phyloP scores from a whole-genome alignment of 371 early-diverging fungal genomes.

The Pancytospora philotis region DNA sequence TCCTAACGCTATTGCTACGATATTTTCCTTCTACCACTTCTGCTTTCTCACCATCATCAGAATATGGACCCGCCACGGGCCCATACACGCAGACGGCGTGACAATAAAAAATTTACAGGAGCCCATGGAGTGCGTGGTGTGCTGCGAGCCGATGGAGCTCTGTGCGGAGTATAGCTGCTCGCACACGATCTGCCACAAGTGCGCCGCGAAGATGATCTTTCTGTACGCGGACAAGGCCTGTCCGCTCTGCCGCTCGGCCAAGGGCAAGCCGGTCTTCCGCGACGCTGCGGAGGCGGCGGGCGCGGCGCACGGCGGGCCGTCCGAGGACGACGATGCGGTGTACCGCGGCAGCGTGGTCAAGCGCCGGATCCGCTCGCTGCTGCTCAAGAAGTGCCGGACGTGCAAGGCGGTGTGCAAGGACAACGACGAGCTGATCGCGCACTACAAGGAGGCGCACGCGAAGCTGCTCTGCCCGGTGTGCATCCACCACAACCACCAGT shows the following conservation, averaged over 20 bases:
- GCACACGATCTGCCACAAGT: conserved; percentile 42
- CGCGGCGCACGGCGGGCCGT: neutral
- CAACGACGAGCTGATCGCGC: conserved; percentile 30
- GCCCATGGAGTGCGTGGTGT: conserved; percentile 52
- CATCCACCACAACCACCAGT: conserved; percentile 43
- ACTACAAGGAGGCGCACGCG: conserved; percentile 48
- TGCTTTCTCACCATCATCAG: no score
- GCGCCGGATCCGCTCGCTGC: conserved; percentile 24
- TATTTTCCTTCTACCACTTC: no score
- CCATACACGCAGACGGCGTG: no score
- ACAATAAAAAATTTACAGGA: no score
- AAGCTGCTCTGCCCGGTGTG: conserved; percentile 51
- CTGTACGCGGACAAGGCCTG: conserved; percentile 34
- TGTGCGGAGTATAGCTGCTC: conserved; percentile 40
- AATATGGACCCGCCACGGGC: no score
- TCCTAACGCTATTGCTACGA: no score
- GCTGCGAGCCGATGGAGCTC: neutral
- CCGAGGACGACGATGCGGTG: neutral
- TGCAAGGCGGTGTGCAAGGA: conserved; percentile 40
- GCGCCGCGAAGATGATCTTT: conserved; percentile 35
- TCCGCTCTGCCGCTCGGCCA: conserved; percentile 36
- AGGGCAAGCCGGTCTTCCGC: conserved; percentile 1
- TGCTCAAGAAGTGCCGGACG: conserved; percentile 42
- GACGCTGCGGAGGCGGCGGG: neutral
- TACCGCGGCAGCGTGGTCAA: conserved; percentile 15